A percentile compares a stretch with the other conserved stretches of the same genome.
These are phyloP conservation scores for Panicum virgatum DNA, from an alignment of 202 grass and related monocot species.

Conservation along the genomic window DNA sequence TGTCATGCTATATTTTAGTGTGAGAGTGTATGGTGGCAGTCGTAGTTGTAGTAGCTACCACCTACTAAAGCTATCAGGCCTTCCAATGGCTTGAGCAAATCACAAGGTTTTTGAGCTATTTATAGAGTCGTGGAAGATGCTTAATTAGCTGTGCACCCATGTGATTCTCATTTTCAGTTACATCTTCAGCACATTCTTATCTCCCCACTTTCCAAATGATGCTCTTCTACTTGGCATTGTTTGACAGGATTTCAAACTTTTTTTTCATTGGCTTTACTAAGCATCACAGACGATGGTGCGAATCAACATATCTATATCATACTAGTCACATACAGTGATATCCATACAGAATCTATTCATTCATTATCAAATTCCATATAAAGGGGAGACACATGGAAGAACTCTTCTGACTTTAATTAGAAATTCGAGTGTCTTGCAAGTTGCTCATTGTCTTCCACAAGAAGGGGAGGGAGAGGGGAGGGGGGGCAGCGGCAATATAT, in stretches of 20 bases:
- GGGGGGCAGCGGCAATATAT: too few species aligned
- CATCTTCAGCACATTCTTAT: constrained; percentile 10
- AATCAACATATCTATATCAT: constrained; percentile 29
- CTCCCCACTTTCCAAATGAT: constrained; percentile 22
- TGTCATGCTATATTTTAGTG: constrained; percentile 49
- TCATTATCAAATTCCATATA: constrained; percentile 8
- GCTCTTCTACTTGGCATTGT: constrained; percentile 48
- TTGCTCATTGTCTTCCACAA: background rate
- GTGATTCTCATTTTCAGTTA: constrained; percentile 33
- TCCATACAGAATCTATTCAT: constrained; percentile 2
- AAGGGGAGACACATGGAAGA: background rate
- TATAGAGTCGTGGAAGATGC: constrained; percentile 33
- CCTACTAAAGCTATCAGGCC: constrained; percentile 31
- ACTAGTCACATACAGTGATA: background rate
- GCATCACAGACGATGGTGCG: background rate
- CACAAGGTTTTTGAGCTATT: constrained; percentile 32
- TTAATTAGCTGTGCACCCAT: background rate
- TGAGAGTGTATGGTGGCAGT: background rate
- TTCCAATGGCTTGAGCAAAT: constrained; percentile 40
- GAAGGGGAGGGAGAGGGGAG: background rate
- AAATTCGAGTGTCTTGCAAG: background rate
- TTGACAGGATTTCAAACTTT: constrained; percentile 29
- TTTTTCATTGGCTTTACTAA: background rate
- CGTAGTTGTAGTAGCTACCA: background rate
- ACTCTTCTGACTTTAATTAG: background rate